Evolutionary conservation across 208 protist species (phyloP), one percentile per base, ranked within the genome.

Genomic region (Balamuthia mandrillaris): DNA sequence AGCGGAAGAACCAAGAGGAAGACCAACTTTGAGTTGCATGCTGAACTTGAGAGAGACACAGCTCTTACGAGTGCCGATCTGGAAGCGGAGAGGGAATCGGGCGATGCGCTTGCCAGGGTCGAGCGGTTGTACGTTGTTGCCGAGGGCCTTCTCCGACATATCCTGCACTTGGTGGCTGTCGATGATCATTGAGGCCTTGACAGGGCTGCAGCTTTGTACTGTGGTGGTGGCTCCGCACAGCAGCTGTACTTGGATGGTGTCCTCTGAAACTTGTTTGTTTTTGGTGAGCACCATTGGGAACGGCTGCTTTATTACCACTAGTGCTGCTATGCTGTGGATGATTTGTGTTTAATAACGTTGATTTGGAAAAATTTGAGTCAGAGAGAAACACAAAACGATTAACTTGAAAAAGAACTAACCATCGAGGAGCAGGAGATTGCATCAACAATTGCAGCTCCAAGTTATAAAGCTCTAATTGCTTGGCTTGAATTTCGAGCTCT

Each of bases 31-130:
- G 29, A 82, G 49, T 42, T 82, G 74, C 74, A 65, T 82, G 49
- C 51, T 65, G 54, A 82, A 82, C 33, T 82, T 82, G 37, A 82
- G 58, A 39, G 74, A 65, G 35, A 82, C 74, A 42, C 51, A 82
- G 74, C 54, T 82, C 74, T 82, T 82, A 45, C 74, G 49, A 42
- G 74, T 82, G 52, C 74, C 74, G 51, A 82, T 82, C 35, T 82
- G 41, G 52, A 82, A 82, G 21, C 65, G 58, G 52, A 82, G 31
- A 35, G 74, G 74, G 74, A 82, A 82, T 42, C 65, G 74, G 35
- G 74, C 74, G 18, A 82, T 82, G 49, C 65, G 74, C 18, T 45
- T 66, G 16, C 58, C 74, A 27, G 74, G 45, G 24, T 82, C 74
- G 31, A 82, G 39, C 14, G 45, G 27, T 42, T 82, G 74, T 12